A percentile compares a stretch with the other conserved stretches of the same genome.
Conservation (phyloP, 352 stramenopile species). For the Pythium phragmiticola region DNA sequence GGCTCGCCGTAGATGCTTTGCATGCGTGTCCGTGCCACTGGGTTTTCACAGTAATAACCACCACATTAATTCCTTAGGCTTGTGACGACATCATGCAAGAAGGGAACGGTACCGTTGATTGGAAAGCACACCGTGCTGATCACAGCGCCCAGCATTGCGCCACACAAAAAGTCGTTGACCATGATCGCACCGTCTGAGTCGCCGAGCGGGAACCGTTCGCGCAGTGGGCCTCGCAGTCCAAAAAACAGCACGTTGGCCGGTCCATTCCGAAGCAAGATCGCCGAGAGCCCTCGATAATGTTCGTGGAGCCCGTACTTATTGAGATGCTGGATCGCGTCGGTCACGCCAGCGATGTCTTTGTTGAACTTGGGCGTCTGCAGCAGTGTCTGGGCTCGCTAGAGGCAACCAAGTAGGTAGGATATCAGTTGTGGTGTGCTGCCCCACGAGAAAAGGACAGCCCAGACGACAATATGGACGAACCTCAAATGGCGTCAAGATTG, state of each 20-base stretch:
- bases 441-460: background rate
- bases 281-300: constrained; percentile 78
- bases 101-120: constrained; percentile 61
- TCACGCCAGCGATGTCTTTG: constrained; percentile 66
- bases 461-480: constrained; percentile 25
- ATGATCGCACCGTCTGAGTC: constrained; percentile 45
- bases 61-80: background rate
- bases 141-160: constrained; percentile 74
- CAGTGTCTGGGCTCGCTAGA: constrained; percentile 77
- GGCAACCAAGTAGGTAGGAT: background rate
- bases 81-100: background rate
- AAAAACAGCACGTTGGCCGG: constrained; percentile 88
- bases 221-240: constrained; percentile 71
- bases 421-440: background rate
- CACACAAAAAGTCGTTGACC: constrained; percentile 82
- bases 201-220: constrained; percentile 54
- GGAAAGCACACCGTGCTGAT: constrained; percentile 87
- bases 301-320: constrained; percentile 78
- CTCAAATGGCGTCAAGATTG: constrained; percentile 84
- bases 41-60: background rate
- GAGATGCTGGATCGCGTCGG: constrained; percentile 75
- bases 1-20: constrained; percentile 73
- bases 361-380: constrained; percentile 89
- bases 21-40: constrained; percentile 80
- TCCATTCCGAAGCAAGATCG: constrained; percentile 83